Percentiles rank a stretch among this genome's conserved stretches.
Conservation (phyloP, 805 yeast genomes). For the Lachancea lanzarotensis region DNA sequence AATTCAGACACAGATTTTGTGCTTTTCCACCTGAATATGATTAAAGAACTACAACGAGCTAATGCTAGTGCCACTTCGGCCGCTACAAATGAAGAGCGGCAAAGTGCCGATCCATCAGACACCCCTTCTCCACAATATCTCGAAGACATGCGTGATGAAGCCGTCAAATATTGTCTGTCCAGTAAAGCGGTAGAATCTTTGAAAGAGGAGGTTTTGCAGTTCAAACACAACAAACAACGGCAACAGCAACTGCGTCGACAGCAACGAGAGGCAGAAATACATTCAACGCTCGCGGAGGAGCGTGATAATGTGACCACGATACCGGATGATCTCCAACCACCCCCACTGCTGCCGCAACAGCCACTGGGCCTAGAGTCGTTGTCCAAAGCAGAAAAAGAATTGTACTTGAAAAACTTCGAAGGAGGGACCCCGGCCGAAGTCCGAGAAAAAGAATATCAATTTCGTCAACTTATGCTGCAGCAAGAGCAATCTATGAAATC, state of each 20-base stretch:
- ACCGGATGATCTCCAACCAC: background rate
- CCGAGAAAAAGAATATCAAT: background rate
- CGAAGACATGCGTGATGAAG: conserved; percentile 19
- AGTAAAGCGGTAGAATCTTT: conserved; percentile 22
- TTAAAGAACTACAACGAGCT: conserved; percentile 29
- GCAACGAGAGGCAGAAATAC: background rate
- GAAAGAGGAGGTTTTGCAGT: conserved; percentile 30
- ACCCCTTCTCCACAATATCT: conserved; percentile 9
- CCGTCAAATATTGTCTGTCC: conserved; percentile 20
- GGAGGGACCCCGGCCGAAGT: background rate
- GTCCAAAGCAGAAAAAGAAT: background rate
- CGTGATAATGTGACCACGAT: background rate
- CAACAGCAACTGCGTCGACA: conserved; percentile 10
- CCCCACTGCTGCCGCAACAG: background rate
- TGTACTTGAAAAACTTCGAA: background rate
- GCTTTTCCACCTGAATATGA: conserved; percentile 29
- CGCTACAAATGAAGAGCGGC: conserved; percentile 1
- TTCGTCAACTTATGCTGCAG: conserved; percentile 3
- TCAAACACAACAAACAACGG: conserved; percentile 26
- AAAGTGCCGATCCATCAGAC: background rate
- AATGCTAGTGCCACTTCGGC: conserved; percentile 11
- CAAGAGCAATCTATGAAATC: background rate
- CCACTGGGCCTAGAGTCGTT: background rate
- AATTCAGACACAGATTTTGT: conserved; percentile 30
- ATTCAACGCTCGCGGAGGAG: background rate